phyloP scores from a whole-genome alignment of 352 stramenopile species.

The Phytophthora constricta region DNA sequence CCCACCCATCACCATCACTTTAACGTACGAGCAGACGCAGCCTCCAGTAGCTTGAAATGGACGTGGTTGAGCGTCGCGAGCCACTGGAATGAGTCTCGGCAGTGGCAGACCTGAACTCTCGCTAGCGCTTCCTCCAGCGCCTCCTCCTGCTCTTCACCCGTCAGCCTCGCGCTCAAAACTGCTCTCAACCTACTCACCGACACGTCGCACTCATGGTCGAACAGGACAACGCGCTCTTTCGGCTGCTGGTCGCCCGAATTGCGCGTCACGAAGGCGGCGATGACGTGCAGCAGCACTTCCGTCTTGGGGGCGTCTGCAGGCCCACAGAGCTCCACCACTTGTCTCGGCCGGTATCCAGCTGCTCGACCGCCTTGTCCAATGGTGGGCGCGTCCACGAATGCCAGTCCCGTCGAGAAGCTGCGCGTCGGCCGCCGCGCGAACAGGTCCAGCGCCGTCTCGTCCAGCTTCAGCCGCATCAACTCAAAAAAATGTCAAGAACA shows the following conservation, averaged over 20 bases:
- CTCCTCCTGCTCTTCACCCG: conserved; percentile 15
- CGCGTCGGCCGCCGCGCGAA: conserved; percentile 60
- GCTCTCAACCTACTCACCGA: conserved; percentile 20
- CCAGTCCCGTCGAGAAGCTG: conserved; percentile 62
- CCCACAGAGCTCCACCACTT: conserved; percentile 69
- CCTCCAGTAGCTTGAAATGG: conserved; percentile 66
- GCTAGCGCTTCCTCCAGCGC: conserved; percentile 33
- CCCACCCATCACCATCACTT: not conserved
- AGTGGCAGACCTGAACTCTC: conserved; percentile 53
- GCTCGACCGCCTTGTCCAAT: conserved; percentile 16
- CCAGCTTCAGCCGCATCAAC: conserved; percentile 37
- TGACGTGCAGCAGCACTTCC: conserved; percentile 61
- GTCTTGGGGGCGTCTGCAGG: conserved; percentile 43
- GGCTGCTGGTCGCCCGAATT: conserved; percentile 13
- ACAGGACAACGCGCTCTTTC: conserved; percentile 61
- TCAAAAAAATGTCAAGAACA: conserved; percentile 27
- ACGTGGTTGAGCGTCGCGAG: conserved; percentile 77
- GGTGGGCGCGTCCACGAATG: conserved; percentile 60
- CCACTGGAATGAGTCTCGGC: conserved; percentile 76
- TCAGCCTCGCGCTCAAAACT: conserved; percentile 17
- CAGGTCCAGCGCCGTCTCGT: conserved; percentile 80
- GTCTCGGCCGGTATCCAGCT: conserved; percentile 56
- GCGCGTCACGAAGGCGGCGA: conserved; percentile 64
- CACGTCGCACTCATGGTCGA: conserved; percentile 69
- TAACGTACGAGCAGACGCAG: conserved; percentile 48